phyloP scores from a whole-genome alignment of 2,329 filamentous ascomycete genomes.

The Dactylonectria estremocensis region DNA sequence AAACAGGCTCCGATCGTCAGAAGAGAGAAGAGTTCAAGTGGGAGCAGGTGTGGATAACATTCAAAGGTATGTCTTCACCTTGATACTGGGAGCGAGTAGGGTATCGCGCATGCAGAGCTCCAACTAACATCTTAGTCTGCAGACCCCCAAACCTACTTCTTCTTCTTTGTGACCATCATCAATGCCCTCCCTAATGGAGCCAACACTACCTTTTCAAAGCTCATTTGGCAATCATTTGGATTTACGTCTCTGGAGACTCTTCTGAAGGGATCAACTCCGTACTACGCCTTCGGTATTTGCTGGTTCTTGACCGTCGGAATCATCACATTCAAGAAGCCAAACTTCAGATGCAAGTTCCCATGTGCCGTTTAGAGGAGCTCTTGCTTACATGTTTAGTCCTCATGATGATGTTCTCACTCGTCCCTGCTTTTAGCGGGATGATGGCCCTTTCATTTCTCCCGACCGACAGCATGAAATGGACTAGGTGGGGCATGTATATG shows the following conservation, averaged over 20 bases:
- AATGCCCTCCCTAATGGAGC: conserved; percentile 53
- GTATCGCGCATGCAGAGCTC: background rate
- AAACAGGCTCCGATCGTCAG: conserved; percentile 48
- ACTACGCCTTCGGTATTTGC: conserved; percentile 46
- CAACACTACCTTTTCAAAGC: conserved; percentile 51
- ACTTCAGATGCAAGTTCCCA: conserved; percentile 46
- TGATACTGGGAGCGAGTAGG: background rate
- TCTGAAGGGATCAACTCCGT: conserved; percentile 51
- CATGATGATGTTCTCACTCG: conserved; percentile 50
- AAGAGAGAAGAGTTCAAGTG: conserved; percentile 48
- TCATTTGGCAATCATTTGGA: conserved; percentile 53
- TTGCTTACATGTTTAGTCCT: conserved; percentile 30
- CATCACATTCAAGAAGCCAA: conserved; percentile 47
- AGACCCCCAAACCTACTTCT: conserved; percentile 54
- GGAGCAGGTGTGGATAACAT: conserved; percentile 48
- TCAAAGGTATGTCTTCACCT: conserved; percentile 40
- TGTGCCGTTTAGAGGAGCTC: no score
- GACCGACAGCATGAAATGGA: conserved; percentile 46
- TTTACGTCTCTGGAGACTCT: conserved; percentile 52
- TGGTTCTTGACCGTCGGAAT: conserved; percentile 48
- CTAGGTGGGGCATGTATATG: conserved; percentile 53
- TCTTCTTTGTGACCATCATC: conserved; percentile 54
- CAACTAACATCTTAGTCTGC: conserved; percentile 11
- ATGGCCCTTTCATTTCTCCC: conserved; percentile 51
- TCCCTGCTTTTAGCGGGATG: conserved; percentile 52